Base-by-base conservation (phyloP, 768 basidiomycete species). In the Mycena venus region DNA sequence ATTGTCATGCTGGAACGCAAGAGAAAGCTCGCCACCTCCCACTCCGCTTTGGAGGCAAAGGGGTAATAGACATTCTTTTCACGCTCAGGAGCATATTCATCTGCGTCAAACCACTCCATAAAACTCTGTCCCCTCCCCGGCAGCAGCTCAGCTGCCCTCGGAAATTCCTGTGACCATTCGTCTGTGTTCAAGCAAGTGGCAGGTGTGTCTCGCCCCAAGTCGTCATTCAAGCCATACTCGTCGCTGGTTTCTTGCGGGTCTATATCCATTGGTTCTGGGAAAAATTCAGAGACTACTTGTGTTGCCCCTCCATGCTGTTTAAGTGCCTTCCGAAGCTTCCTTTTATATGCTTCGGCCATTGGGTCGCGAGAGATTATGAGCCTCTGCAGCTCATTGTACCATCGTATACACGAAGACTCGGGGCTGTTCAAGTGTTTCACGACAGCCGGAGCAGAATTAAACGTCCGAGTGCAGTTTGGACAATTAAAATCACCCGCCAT, bases 11-110 rank as follows among this genome's bases (percentile, higher is more conserved):
- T 55, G 7, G 80, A 82, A 5, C 64, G 69, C 21, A 80, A 66
- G 0, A 85, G 77, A 72, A 80, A 85, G 7, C 72, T 78, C 10
- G 77, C 82, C 5, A 84, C 38, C 73, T 84, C 77, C 84, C 84
- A 85, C 60, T 86, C 84, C 1, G 68, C 70, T 19, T 75, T 67
- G 15, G 78, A 79, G 9, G 78, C 71, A 71, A 83, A 86, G 19
- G 82, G 85, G 61, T 83, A 85, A 62, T 79, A 84, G 0, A 79
- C 53, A 58, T 83, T 84, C 1, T 73, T 10, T 5, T 3, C 3
- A 9, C 56, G 56, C 4, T 58, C 19, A 3, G 17, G 7, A n/a
- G 56, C 31, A 15, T 21, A 58, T 12, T 34, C 8, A 21, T 58
- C 56, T 3, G 19, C 15, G 1, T 58, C 14, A 9, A 58, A 1